phyloP scores from a whole-genome alignment of 352 stramenopile species.

The Pythium pyrilobum region DNA sequence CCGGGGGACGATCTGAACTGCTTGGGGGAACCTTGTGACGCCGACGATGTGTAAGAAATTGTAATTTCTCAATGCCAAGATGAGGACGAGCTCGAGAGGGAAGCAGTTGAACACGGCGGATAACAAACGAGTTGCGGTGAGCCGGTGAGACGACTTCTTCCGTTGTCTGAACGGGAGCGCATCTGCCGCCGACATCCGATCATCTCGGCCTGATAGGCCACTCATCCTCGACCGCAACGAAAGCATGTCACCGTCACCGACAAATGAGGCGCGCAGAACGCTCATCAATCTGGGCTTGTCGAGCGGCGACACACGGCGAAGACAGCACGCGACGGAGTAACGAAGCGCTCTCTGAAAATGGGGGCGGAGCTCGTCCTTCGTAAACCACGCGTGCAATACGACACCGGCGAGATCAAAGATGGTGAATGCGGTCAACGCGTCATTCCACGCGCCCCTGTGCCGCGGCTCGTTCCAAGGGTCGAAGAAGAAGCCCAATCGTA shows the following conservation, averaged over 20 bases:
- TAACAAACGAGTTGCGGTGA: not conserved
- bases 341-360: not conserved
- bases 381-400: not conserved
- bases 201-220: not conserved
- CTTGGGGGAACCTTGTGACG: constrained; percentile 21
- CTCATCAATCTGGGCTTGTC: constrained; percentile 9
- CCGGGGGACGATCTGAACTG: constrained; percentile 4
- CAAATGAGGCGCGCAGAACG: constrained; percentile 9
- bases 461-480: constrained; percentile 26
- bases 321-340: not conserved
- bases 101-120: constrained; percentile 22
- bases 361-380: not conserved
- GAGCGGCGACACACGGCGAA: constrained; percentile 7
- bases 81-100: constrained; percentile 32
- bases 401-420: constrained; percentile 15
- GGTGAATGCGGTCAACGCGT: constrained; percentile 23
- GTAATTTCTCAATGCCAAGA: constrained; percentile 22
- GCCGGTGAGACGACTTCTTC: not conserved
- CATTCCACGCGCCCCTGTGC: constrained; percentile 12
- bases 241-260: constrained; percentile 2
- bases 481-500: constrained; percentile 38
- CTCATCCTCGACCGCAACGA: constrained; percentile 8
- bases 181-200: constrained; percentile 11
- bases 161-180: constrained; percentile 4
- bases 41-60: constrained; percentile 47